These are phyloP conservation scores for Aspergillus heteromorphus DNA, from an alignment of 495 filamentous ascomycete species.

Conservation along the genomic window DNA sequence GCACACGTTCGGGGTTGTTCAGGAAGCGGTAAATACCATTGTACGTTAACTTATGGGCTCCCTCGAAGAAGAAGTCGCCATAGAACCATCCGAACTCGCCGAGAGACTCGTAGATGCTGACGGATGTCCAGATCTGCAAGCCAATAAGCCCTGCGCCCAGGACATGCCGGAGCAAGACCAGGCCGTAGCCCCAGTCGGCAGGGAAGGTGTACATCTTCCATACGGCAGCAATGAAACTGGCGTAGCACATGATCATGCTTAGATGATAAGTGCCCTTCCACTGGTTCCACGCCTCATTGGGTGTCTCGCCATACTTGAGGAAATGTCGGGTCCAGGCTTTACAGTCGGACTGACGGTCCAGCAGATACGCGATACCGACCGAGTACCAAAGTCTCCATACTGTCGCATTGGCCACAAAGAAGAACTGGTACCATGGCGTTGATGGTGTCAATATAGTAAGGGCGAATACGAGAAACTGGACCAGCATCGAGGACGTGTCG, in stretches of 20 bases:
- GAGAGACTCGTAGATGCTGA: constrained; percentile 92
- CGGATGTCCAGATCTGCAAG: constrained; percentile 86
- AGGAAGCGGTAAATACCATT: constrained; percentile 95
- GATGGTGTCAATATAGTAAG: constrained; percentile 72
- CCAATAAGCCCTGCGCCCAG: constrained; percentile 74
- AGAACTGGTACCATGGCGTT: constrained; percentile 62
- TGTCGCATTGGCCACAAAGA: constrained; percentile 78
- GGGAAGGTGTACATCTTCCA: constrained; percentile 96
- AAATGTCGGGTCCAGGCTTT: constrained; percentile 96
- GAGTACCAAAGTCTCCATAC: constrained; percentile 90
- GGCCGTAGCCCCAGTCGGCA: constrained; percentile 75
- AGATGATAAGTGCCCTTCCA: constrained; percentile 97
- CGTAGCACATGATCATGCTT: constrained; percentile 82
- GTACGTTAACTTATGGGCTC: constrained; percentile 82
- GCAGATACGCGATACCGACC: constrained; percentile 77
- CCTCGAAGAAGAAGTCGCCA: constrained; percentile 92
- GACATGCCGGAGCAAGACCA: constrained; percentile 80
- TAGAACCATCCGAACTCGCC: constrained; percentile 99
- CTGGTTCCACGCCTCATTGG: constrained; percentile 89
- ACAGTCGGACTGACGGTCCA: constrained; percentile 77
- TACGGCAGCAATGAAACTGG: constrained; percentile 80
- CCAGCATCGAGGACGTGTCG: constrained; percentile 71
- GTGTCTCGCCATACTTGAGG: constrained; percentile 88
- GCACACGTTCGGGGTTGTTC: constrained; percentile 93
- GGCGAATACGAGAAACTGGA: constrained; percentile 65